Percentiles rank a stretch among this genome's conserved stretches.
Evolutionary conservation across 2,329 filamentous ascomycete genomes (phyloP).

Genomic region (Ceratocystis ficicola): DNA sequence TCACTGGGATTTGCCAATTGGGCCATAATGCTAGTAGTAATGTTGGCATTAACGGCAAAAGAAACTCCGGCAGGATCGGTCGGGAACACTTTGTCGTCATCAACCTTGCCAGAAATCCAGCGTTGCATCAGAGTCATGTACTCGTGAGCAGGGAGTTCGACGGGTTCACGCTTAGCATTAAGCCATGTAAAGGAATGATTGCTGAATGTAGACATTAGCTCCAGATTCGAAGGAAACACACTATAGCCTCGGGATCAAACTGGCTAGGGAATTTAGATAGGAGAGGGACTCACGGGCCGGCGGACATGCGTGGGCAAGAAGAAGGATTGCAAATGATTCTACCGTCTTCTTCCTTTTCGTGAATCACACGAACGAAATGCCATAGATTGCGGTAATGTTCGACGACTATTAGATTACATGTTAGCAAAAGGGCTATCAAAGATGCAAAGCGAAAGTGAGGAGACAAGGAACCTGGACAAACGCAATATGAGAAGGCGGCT

Average conservation of each 20-base stretch:
- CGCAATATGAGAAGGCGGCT: background rate
- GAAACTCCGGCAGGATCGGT: slow-evolving; percentile 65
- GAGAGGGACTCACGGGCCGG: slow-evolving; percentile 62
- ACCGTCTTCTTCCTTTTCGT: slow-evolving; percentile 71
- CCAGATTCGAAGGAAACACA: background rate
- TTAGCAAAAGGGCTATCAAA: background rate
- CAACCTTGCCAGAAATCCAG: slow-evolving; percentile 94
- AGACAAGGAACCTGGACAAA: background rate
- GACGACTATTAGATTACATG: slow-evolving; percentile 48
- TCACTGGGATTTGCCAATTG: slow-evolving; percentile 51
- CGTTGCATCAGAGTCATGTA: slow-evolving; percentile 95
- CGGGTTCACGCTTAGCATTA: slow-evolving; percentile 72
- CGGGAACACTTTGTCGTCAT: slow-evolving; percentile 80
- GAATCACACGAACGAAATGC: slow-evolving; percentile 78
- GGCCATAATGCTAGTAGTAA: slow-evolving; percentile 47
- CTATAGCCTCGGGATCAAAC: too few species aligned
- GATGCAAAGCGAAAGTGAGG: background rate
- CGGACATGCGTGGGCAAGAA: slow-evolving; percentile 84
- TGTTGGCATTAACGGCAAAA: slow-evolving; percentile 49
- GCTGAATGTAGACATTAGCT: slow-evolving; percentile 29
- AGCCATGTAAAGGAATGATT: slow-evolving; percentile 96
- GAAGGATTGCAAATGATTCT: slow-evolving; percentile 70
- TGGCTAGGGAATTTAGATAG: background rate
- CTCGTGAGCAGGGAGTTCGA: slow-evolving; percentile 82
- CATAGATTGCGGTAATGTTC: slow-evolving; percentile 84